phyloP scores from a whole-genome alignment of 768 basidiomycete genomes.

The Mycena olivaceomarginata region DNA sequence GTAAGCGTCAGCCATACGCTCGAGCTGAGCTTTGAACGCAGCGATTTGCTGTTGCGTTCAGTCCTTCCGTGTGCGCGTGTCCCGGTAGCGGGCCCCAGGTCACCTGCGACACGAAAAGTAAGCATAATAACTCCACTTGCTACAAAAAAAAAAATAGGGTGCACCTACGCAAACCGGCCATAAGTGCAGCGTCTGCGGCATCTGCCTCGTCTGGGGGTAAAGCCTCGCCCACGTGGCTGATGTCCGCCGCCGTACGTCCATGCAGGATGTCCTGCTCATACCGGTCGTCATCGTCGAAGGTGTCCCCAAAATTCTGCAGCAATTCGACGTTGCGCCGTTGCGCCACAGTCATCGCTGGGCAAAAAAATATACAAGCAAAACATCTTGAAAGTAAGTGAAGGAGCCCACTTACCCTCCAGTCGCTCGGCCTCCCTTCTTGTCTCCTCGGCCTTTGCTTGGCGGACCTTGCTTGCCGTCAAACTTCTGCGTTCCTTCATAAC shows the following conservation, averaged over 20 bases:
- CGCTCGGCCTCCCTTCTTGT: not conserved
- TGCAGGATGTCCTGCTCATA: constrained; percentile 1
- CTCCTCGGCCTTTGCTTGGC: no score
- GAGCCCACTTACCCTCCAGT: not conserved
- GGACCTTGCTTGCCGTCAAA: no score
- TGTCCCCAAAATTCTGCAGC: no score
- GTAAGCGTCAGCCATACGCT: not conserved
- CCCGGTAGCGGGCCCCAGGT: not conserved
- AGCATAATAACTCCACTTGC: not conserved
- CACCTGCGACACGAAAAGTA: not conserved
- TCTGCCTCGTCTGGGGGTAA: not conserved
- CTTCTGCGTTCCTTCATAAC: no score
- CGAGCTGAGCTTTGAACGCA: not conserved
- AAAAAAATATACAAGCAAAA: not conserved
- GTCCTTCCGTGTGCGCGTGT: not conserved
- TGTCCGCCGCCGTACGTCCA: not conserved
- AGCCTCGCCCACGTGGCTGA: not conserved
- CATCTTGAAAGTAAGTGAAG: not conserved
- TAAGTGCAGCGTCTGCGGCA: not conserved
- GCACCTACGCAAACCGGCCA: not conserved
- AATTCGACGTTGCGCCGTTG: no score
- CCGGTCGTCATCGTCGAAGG: no score
- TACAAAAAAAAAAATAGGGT: not conserved
- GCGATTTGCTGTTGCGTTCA: not conserved
- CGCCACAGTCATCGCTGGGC: not conserved